These are phyloP conservation scores for Emydomyces testavorans DNA, from an alignment of 2,329 filamentous ascomycete species.

Conservation along the genomic window DNA sequence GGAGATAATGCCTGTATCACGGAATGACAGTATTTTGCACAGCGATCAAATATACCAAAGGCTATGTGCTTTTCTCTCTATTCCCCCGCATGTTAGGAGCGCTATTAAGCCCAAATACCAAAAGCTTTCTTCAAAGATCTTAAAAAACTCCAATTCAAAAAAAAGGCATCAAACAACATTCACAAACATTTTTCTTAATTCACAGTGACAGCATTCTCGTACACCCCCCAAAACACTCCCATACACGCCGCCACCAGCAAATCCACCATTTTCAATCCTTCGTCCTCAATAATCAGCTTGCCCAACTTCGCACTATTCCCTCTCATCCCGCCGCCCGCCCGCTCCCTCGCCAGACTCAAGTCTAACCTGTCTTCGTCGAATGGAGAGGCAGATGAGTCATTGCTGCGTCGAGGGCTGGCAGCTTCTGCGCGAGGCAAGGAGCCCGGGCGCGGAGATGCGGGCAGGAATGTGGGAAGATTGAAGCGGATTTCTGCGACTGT, in stretches of 20 bases:
- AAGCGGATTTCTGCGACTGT: conserved; percentile 76
- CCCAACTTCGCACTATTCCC: conserved; percentile 86
- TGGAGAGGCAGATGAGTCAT: conserved; percentile 18
- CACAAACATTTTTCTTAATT: no score
- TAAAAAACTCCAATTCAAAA: not conserved
- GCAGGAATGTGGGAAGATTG: conserved; percentile 57
- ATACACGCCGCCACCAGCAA: conserved; percentile 82
- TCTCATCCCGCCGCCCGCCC: conserved; percentile 71
- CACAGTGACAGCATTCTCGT: conserved; percentile 34
- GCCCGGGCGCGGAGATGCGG: conserved; percentile 18
- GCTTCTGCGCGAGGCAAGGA: not conserved
- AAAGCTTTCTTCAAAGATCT: no score
- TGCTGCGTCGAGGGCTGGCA: conserved; percentile 7
- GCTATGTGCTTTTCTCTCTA: no score
- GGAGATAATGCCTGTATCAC: no score
- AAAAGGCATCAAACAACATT: no score
- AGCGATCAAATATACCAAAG: no score
- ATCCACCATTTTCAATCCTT: conserved; percentile 92
- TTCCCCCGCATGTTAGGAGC: no score
- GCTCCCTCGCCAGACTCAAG: conserved; percentile 66
- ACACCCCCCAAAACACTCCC: conserved; percentile 85
- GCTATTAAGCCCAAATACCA: no score
- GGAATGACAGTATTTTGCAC: no score
- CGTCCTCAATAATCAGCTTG: conserved; percentile 79
- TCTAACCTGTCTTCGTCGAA: conserved; percentile 34